phyloP scores from a whole-genome alignment of 192 early-diverging fungal genomes.

The Geranomyces michiganensis region DNA sequence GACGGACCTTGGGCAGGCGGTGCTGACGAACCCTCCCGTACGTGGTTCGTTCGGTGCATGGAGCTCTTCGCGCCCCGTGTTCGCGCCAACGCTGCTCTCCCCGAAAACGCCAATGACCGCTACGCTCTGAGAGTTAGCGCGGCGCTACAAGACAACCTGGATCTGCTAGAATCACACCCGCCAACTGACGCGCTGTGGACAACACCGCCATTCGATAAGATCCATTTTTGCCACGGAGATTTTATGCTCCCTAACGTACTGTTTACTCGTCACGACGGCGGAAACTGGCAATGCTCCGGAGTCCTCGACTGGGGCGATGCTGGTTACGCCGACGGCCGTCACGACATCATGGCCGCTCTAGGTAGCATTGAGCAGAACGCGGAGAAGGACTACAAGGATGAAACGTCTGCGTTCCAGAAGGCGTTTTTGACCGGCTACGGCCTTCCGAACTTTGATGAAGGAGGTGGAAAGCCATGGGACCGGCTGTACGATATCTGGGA shows the following conservation, averaged over 20 bases:
- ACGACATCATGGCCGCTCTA: neutral
- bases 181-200: neutral
- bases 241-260: slow-evolving; percentile 4
- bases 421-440: neutral
- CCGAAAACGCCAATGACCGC: neutral
- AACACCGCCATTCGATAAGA: neutral
- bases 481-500: slow-evolving; percentile 3
- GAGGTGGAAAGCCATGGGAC: neutral
- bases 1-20: neutral
- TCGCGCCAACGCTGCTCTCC: neutral
- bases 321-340: neutral
- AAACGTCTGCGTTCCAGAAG: neutral
- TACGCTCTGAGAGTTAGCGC: neutral
- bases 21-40: neutral
- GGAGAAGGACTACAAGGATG: no score
- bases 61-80: neutral
- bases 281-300: neutral
- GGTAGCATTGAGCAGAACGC: neutral
- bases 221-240: neutral
- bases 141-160: neutral
- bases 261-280: neutral
- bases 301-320: slow-evolving; percentile 3
- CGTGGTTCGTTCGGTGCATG: neutral
- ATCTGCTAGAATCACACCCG: neutral
- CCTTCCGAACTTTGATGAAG: neutral